A percentile compares a stretch with the other conserved stretches of the same genome.
phyloP scores from a whole-genome alignment of 306 rosid species.

The Amphicarpaea edgeworthii region DNA sequence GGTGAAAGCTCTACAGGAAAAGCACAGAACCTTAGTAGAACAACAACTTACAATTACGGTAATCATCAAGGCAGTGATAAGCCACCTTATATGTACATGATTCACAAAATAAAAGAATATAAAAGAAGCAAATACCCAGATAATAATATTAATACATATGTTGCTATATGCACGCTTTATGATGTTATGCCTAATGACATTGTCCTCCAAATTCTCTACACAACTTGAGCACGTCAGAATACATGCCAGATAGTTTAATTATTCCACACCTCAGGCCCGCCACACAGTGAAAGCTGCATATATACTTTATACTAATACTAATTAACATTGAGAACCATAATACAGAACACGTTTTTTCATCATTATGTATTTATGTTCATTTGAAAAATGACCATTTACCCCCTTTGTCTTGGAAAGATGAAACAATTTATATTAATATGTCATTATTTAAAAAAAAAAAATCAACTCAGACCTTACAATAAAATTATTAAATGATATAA shows the following conservation, averaged over 20 bases:
- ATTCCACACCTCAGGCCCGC: not conserved
- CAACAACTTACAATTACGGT: not conserved
- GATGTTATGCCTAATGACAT: not conserved
- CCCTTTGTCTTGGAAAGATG: not conserved
- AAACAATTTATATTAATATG: not conserved
- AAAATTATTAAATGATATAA: too few species aligned
- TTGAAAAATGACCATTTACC: not conserved
- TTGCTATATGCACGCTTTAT: not conserved
- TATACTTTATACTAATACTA: not conserved
- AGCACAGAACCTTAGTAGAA: not conserved
- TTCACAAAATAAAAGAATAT: not conserved
- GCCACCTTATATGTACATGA: not conserved
- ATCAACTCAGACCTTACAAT: too few species aligned
- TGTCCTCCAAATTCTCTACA: not conserved
- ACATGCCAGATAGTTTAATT: not conserved
- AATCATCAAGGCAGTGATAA: not conserved
- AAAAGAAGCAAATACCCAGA: not conserved
- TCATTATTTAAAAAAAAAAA: too few species aligned
- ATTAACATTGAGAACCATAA: conserved; percentile 2
- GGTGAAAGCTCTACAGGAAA: conserved; percentile 5
- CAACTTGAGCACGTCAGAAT: not conserved
- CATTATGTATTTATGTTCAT: not conserved
- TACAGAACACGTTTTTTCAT: not conserved
- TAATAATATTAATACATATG: not conserved
- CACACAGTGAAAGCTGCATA: not conserved